Base-by-base conservation (phyloP, 148 eudicot genomes). In the Selenicereus undatus region DNA sequence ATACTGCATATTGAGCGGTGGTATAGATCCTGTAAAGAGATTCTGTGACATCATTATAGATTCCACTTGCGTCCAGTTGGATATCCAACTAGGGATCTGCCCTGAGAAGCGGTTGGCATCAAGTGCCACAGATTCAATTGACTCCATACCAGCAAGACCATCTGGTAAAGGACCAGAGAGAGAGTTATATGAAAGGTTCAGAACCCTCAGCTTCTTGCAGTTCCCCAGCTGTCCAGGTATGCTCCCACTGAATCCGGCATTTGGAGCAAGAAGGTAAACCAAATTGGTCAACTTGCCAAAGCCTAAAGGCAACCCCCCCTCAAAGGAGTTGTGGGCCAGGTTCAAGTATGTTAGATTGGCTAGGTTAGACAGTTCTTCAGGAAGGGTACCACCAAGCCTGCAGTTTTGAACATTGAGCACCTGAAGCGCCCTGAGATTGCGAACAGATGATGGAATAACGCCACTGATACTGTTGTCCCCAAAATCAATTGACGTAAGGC, bases 181-280 rank as follows among this genome's bases (percentile, higher is more conserved):
- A 30, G 85, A 88, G 82, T 93, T 96, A 78, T 80, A 89, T 26
- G 99, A 92, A 43, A 96, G 86, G 76, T 88, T 81, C 48, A 96
- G 42, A 54, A 81, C 77, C 80, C 45, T 89, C 80, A 96, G 91
- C 82, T 82, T 96, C 86, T 84, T 91, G 88, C 98, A 96, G 81
- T 88, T 88, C 75, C 98, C 98, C 70, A 96, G 81, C 79, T 89
- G 81, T 42, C 84, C 87, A 13, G 98, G 99, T 76, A 96, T 88
- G 22, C 56, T 51, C 69, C 99, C 99, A 29, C 87, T 86, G 43
- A 96, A 87, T 72, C 94, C 93, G 29, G 93, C 83, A 88, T 76
- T 43, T 30, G 85, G 76, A 65, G 98, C 93, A 32, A 91, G 76
- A 79, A 96, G 86, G 83, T 82, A 86, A 30, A 81, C 81, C 35